A percentile compares a stretch with the other conserved stretches of the same genome.
Conservation (phyloP, 768 basidiomycete species). For the Agrocybe praecox region DNA sequence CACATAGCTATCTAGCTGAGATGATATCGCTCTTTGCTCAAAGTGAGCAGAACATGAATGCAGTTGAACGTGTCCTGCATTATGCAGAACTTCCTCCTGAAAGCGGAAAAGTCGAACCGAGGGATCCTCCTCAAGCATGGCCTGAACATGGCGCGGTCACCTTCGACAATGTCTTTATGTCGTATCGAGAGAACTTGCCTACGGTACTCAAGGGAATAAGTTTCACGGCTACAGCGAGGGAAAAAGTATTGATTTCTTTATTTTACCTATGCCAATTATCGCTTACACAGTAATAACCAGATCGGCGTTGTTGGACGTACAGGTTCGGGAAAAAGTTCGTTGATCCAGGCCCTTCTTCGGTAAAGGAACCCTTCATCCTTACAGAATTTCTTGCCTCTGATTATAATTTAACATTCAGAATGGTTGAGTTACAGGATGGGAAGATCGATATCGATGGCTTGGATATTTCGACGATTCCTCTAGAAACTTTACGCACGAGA, state of each 20-base stretch:
- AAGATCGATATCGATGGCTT: constrained; percentile 57
- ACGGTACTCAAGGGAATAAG: constrained; percentile 62
- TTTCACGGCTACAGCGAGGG: constrained; percentile 59
- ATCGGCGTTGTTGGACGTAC: constrained; percentile 52
- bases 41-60: constrained; percentile 74
- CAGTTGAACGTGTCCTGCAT: constrained; percentile 69
- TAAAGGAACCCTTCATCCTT: constrained; percentile 15
- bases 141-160: constrained; percentile 52
- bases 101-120: constrained; percentile 37
- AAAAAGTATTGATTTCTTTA: constrained; percentile 49
- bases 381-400: neutral
- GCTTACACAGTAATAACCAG: constrained; percentile 18
- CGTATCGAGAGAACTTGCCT: constrained; percentile 66
- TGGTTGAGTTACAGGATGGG: constrained; percentile 62
- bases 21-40: constrained; percentile 58
- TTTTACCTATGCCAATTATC: neutral
- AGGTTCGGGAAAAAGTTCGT: constrained; percentile 56
- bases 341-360: constrained; percentile 61
- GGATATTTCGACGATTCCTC: constrained; percentile 52
- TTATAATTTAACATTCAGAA: constrained; percentile 31
- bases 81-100: constrained; percentile 67
- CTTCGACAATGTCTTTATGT: constrained; percentile 57
- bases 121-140: constrained; percentile 51
- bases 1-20: constrained; percentile 38
- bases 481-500: constrained; percentile 53